Conservation (phyloP, 2,329 filamentous ascomycete species). For the Xylaria digitata region DNA sequence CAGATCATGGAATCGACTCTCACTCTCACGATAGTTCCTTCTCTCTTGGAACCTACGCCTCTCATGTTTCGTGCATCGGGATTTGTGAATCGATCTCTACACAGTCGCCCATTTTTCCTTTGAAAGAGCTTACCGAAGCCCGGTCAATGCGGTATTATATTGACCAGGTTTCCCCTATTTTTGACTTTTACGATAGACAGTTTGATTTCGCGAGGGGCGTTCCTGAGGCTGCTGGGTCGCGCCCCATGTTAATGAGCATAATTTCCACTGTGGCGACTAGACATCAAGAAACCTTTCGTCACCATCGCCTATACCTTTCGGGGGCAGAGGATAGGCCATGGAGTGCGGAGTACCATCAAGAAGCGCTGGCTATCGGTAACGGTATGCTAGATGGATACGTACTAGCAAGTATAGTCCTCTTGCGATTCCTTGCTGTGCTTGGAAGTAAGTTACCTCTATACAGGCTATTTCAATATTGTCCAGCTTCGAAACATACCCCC, state of each 20-base stretch:
- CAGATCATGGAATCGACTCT: not conserved
- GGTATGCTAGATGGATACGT: slow-evolving; percentile 1
- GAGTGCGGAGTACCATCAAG: not conserved
- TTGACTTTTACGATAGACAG: slow-evolving; percentile 15
- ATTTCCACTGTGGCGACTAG: not conserved
- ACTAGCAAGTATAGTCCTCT: slow-evolving; percentile 5
- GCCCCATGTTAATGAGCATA: slow-evolving; percentile 8
- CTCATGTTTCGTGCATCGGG: not conserved
- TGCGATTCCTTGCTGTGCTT: slow-evolving; percentile 5
- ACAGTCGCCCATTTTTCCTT: not conserved
- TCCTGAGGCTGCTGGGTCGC: slow-evolving; percentile 3
- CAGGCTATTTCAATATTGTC: not conserved
- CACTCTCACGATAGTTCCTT: not conserved
- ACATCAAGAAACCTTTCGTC: not conserved
- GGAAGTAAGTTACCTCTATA: not conserved
- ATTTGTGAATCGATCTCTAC: not conserved
- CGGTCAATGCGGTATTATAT: slow-evolving; percentile 8
- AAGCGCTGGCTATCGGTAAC: not conserved
- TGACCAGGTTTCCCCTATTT: not conserved
- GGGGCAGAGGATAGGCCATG: not conserved
- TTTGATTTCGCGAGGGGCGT: slow-evolving; percentile 3
- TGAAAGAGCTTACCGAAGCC: slow-evolving; percentile 4
- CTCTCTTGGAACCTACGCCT: not conserved
- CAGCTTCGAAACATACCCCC: no score
- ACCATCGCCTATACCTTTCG: not conserved